Base-by-base conservation (phyloP, 768 basidiomycete genomes). In the Pisolithus orientalis region DNA sequence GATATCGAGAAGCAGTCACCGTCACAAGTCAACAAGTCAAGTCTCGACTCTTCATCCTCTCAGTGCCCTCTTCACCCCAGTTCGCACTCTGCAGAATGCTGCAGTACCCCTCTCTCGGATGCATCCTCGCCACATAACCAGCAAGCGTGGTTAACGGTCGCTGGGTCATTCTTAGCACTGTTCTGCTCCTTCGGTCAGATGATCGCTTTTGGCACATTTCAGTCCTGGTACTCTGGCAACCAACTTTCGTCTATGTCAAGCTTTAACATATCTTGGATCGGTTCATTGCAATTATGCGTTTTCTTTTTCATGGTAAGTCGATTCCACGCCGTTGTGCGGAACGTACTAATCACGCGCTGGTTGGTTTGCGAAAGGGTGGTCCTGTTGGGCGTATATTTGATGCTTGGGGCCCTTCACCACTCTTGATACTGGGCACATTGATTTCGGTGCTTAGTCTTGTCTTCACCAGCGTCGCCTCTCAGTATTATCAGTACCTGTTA, bases 151-250 rank as follows among this genome's bases (percentile, higher is more conserved):
- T 60, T 86, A 14, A 75, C 80, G 2, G 79, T 87, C 37, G 61
- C 80, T 39, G 87, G 86, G 1, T 82, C 83, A 0, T 85, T 83
- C 63, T 62, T 85, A 27, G 80, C 81, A 7, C 71, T 87, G 7
- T 80, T 85, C 67, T 83, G 78, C 62, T 80, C 83, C 2, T 86
- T 88, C 62, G 86, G 86, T 8, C 83, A 81, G 57, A 79, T 87
- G 72, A 83, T 74, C 49, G 78, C 85, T 43, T 88, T 87, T 56
- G 86, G 86, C 14, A 84, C 83, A 39, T 88, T 80, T 63, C 83
- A 86, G 63, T 67, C 80, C 11, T 87, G 80, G 79, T 87, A 88
- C 57, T 70, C 75, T 9, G 66, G 65, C 13, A 80, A 88, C 63
- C 80, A 87, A 62, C 72, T 88, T 16, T 62, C 63, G 16, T 63